Evolutionary conservation across 345 rosid genomes (phyloP).

Genomic region (Acer yangbiense): DNA sequence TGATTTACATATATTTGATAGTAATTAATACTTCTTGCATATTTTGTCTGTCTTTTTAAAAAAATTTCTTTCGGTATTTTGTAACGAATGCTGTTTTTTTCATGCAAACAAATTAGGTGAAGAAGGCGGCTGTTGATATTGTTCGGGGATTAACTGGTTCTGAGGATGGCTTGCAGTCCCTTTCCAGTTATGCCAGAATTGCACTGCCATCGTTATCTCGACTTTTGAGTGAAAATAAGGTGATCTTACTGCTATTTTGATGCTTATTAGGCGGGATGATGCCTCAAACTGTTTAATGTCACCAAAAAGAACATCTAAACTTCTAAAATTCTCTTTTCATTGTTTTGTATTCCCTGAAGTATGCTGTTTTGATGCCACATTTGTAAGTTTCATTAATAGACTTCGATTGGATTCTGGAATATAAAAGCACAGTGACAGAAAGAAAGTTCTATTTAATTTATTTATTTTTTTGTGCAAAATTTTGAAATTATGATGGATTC

Average conservation of each 20-base stretch:
- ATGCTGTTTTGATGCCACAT: background rate
- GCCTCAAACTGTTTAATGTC: background rate
- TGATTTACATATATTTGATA: background rate
- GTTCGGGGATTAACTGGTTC: slow-evolving; percentile 87
- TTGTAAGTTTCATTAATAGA: background rate
- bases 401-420: background rate
- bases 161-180: slow-evolving; percentile 75
- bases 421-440: background rate
- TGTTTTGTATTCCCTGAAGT: background rate
- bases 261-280: background rate
- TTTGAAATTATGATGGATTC: background rate
- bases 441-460: too few relatives aligned
- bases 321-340: background rate
- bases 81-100: background rate
- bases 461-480: too few relatives aligned
- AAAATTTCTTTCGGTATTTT: background rate
- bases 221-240: slow-evolving; percentile 74
- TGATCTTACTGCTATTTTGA: slow-evolving; percentile 13
- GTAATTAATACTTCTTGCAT: background rate
- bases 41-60: background rate
- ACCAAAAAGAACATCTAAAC: background rate
- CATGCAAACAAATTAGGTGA: slow-evolving; percentile 45
- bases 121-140: slow-evolving; percentile 83
- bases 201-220: slow-evolving; percentile 59
- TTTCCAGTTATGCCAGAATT: slow-evolving; percentile 47